These are phyloP conservation scores for Hanseniaspora uvarum DNA, from an alignment of 1,139 yeast genomes.

Conservation along the genomic window DNA sequence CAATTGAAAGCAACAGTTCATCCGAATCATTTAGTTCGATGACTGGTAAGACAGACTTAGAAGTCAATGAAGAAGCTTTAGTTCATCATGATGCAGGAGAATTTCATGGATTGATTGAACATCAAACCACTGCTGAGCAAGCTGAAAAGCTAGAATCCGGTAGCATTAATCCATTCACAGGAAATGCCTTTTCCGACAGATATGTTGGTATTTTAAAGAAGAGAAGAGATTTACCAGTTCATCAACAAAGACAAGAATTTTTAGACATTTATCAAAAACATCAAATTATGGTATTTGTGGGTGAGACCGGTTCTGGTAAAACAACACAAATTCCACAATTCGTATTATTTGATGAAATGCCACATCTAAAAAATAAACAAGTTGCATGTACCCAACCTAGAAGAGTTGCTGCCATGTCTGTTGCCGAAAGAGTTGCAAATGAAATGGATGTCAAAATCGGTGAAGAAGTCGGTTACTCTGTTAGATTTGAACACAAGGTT, in stretches of 20 bases:
- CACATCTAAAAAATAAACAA: conserved; percentile 64
- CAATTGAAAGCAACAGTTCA: conserved; percentile 12
- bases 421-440: conserved; percentile 90
- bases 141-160: conserved; percentile 61
- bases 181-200: conserved; percentile 46
- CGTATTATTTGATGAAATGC: conserved; percentile 85
- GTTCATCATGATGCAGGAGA: conserved; percentile 43
- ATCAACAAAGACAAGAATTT: conserved; percentile 84
- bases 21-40: conserved; percentile 17
- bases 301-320: conserved; percentile 98
- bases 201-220: conserved; percentile 68
- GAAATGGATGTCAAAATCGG: conserved; percentile 90
- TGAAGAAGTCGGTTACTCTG: conserved; percentile 84
- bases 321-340: conserved; percentile 96
- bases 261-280: conserved; percentile 69
- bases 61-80: conserved; percentile 25
- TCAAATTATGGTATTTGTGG: conserved; percentile 95
- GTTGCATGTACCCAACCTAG: conserved; percentile 97
- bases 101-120: conserved; percentile 46
- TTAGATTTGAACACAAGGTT: conserved; percentile 87
- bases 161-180: conserved; percentile 67
- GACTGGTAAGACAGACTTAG: conserved; percentile 17
- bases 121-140: conserved; percentile 61
- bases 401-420: conserved; percentile 97
- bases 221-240: conserved; percentile 86